Percentiles rank a stretch among this genome's conserved stretches.
Evolutionary conservation across 208 protist species (phyloP).

Genomic region (Kentomonas sorsogonicus): DNA sequence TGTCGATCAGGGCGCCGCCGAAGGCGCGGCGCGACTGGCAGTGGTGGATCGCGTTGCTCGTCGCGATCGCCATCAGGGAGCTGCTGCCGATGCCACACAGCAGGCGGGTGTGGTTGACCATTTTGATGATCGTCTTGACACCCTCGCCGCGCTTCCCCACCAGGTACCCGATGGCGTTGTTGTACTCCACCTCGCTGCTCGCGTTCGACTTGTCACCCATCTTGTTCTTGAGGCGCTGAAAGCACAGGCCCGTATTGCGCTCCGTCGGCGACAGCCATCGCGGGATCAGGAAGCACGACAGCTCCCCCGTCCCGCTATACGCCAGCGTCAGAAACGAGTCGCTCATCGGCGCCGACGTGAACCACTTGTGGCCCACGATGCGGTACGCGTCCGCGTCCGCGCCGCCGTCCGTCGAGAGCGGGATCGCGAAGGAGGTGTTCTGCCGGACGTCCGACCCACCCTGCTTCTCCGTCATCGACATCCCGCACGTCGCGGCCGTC

Average conservation of each 20-base stretch:
- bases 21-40: conserved; percentile 18
- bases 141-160: conserved; percentile 20
- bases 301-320: conserved; percentile 7
- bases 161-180: conserved; percentile 21
- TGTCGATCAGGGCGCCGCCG: conserved; percentile 13
- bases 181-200: conserved; percentile 37
- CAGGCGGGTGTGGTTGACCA: conserved; percentile 36
- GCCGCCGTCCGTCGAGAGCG: conserved; percentile 1
- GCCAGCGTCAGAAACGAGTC: conserved; percentile 43
- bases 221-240: conserved; percentile 26
- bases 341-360: conserved; percentile 37
- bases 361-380: conserved; percentile 44
- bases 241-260: conserved; percentile 21
- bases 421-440: conserved; percentile 26
- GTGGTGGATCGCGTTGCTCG: conserved; percentile 14
- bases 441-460: conserved; percentile 33
- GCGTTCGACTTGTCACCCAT: conserved; percentile 35
- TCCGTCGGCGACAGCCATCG: conserved; percentile 18
- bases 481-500: conserved; percentile 24
- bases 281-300: conserved; percentile 38
- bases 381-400: conserved; percentile 8
- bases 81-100: conserved; percentile 22
- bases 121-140: conserved; percentile 37
- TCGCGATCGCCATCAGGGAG: conserved; percentile 8
- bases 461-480: conserved; percentile 49